Percentiles rank a stretch among this genome's conserved stretches.
Evolutionary conservation across 1,139 yeast genomes (phyloP).

Genomic region (Arxiozyma slooffiae): DNA sequence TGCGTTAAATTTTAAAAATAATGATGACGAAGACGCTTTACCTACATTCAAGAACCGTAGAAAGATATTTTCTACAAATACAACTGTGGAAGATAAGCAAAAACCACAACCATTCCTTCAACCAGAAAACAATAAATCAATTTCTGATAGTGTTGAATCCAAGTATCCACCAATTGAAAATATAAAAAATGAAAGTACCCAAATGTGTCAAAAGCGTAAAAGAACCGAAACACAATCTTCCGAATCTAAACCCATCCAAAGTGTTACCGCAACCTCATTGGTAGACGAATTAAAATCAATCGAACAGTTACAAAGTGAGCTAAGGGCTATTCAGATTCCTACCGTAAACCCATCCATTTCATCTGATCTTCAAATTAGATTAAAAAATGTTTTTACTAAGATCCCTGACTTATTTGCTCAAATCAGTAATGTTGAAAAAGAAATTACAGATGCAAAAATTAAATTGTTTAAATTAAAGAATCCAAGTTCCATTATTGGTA

Average conservation of each 20-base stretch:
- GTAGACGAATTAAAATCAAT: slow-evolving; percentile 38
- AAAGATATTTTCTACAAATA: slow-evolving; percentile 16
- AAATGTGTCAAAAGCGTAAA: not conserved
- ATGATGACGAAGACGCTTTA: slow-evolving; percentile 36
- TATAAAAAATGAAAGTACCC: not conserved
- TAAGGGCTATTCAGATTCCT: slow-evolving; percentile 32
- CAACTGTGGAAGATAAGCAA: slow-evolving; percentile 3
- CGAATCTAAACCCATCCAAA: slow-evolving; percentile 14
- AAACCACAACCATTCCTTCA: not conserved
- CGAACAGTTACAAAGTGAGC: slow-evolving; percentile 52
- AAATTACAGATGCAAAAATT: slow-evolving; percentile 58
- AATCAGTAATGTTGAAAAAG: slow-evolving; percentile 53
- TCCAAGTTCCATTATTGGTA: slow-evolving; percentile 62
- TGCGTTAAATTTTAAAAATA: slow-evolving; percentile 31
- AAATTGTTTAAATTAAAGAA: slow-evolving; percentile 56
- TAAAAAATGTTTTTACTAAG: slow-evolving; percentile 46
- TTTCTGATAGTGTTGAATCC: slow-evolving; percentile 6
- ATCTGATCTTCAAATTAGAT: slow-evolving; percentile 20
- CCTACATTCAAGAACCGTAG: slow-evolving; percentile 31
- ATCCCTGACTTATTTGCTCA: slow-evolving; percentile 60
- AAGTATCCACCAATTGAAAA: slow-evolving; percentile 8
- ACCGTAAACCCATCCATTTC: slow-evolving; percentile 30
- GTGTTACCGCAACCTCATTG: slow-evolving; percentile 12
- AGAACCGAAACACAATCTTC: not conserved
- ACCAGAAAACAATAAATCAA: not conserved